Base-by-base conservation (phyloP, 78 protist genomes). In the Cavenderia fasciculata region DNA sequence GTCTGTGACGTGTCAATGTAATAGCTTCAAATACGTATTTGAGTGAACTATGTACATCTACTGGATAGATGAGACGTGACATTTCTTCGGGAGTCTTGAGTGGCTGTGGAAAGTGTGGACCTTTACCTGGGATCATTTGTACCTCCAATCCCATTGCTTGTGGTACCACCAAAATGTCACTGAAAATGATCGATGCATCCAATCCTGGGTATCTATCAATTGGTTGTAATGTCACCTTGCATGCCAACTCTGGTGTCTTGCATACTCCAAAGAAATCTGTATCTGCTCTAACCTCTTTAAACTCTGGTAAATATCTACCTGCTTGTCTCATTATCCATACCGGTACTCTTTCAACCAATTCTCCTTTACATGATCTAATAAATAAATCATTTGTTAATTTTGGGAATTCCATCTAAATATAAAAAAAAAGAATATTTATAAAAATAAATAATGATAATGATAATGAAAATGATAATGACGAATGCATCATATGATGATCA, bases 271-370 rank as follows among this genome's bases (percentile, higher is more conserved):
- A 96, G 70, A 96, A 96, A 40, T 79, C 91, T 8, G 63, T 65
- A 66, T 86, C 86, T 41, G 90, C 86, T n/a, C 94, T 38, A 34
- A 73, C 78, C 16, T 27, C 47, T 29, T 54, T 69, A 25, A 77
- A 90, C 54, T 79, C 98, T 38, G 98, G 98, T 70, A 97, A 89
- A 74, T 97, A 96, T 16, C 99, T 51, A 23, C 99, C 99, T 0
- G 99, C 99, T 86, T 97, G 99, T 59, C 99, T 88, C 99, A 97
- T 97, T 43, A 94, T 92, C 99, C 99, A 97, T 63, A 97, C 97
- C 2, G 99, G 99, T 4, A 87, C 79, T 5, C 84, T 40, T 46
- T 71, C 95, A 10, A 74, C 93, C 1, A 43, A 33, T 47, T 69
- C 97, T 62, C 97, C 96, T n/a, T 87, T 79, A 0, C 96, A 95